These are phyloP conservation scores for Andrographis paniculata DNA, from an alignment of 305 asterid species.

Conservation along the genomic window DNA sequence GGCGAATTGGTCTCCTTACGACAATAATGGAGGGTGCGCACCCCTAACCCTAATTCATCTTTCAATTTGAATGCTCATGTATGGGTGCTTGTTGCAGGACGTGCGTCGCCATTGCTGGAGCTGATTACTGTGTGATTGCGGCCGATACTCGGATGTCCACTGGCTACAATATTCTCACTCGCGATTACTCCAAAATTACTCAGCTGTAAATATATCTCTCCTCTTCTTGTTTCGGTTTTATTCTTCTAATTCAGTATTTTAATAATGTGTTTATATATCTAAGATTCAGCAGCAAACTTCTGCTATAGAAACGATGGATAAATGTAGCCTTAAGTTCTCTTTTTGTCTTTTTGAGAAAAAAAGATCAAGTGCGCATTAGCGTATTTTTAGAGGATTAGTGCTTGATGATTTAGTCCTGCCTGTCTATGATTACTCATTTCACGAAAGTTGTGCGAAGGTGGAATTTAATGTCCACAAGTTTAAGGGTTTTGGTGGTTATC, in stretches of 20 bases:
- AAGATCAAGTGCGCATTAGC: too few species aligned
- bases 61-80: neutral
- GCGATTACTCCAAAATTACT: constrained; percentile 89
- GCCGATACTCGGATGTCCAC: constrained; percentile 87
- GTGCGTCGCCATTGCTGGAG: constrained; percentile 87
- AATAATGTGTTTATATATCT: too few species aligned
- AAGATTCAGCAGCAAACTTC: too few species aligned
- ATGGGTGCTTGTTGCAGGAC: constrained; percentile 34
- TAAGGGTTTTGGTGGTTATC: too few species aligned
- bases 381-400: too few species aligned
- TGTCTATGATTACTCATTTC: too few species aligned
- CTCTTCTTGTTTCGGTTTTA: neutral
- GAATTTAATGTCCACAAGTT: too few species aligned
- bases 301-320: too few species aligned
- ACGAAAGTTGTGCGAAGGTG: too few species aligned
- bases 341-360: too few species aligned
- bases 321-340: too few species aligned
- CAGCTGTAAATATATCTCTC: constrained; percentile 43
- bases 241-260: neutral
- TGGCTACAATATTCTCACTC: constrained; percentile 89
- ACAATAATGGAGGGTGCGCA: constrained; percentile 79
- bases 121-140: constrained; percentile 38
- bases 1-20: constrained; percentile 87
- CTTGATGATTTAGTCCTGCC: too few species aligned
- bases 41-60: constrained; percentile 20